Percentiles rank a stretch among this genome's conserved stretches.
phyloP scores from a whole-genome alignment of 768 basidiomycete genomes.

The Rossbeevera mucosa region DNA sequence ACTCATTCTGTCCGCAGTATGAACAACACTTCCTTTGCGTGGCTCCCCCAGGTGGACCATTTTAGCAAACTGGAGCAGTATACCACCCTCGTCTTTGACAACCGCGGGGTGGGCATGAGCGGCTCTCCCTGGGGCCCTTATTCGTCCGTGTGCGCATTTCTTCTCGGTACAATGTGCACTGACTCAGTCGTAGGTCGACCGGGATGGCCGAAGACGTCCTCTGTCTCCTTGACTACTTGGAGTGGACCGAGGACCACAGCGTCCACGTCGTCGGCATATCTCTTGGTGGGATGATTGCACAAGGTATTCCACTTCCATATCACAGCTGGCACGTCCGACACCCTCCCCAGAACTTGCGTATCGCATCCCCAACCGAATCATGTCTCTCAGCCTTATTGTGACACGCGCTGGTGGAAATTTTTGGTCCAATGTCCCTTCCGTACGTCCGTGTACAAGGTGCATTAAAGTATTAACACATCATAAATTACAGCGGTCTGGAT shows the following conservation, averaged over 20 bases:
- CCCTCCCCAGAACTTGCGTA: conserved; percentile 54
- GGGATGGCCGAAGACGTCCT: conserved; percentile 76
- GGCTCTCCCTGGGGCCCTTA: conserved; percentile 70
- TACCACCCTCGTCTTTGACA: conserved; percentile 73
- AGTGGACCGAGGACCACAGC: conserved; percentile 59
- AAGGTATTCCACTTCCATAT: conserved; percentile 41
- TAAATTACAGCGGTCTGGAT: conserved; percentile 38
- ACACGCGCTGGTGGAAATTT: conserved; percentile 62
- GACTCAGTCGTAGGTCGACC: conserved; percentile 45
- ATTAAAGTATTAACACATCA: not conserved
- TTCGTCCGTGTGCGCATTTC: conserved; percentile 43
- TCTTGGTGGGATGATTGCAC: conserved; percentile 82
- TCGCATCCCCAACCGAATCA: conserved; percentile 61
- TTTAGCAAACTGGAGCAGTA: conserved; percentile 55
- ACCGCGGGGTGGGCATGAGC: conserved; percentile 78
- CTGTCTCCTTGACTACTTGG: conserved; percentile 61
- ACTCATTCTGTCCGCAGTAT: conserved; percentile 36
- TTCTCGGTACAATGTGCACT: not conserved
- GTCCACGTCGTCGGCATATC: conserved; percentile 73
- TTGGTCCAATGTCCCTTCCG: conserved; percentile 62
- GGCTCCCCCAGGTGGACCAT: conserved; percentile 60
- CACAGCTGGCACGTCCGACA: not conserved
- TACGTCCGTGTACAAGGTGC: conserved; percentile 29
- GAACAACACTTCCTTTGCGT: conserved; percentile 59
- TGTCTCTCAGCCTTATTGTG: conserved; percentile 61